Conservation (phyloP, 768 basidiomycete species). For the Plicaturopsis crispa region DNA sequence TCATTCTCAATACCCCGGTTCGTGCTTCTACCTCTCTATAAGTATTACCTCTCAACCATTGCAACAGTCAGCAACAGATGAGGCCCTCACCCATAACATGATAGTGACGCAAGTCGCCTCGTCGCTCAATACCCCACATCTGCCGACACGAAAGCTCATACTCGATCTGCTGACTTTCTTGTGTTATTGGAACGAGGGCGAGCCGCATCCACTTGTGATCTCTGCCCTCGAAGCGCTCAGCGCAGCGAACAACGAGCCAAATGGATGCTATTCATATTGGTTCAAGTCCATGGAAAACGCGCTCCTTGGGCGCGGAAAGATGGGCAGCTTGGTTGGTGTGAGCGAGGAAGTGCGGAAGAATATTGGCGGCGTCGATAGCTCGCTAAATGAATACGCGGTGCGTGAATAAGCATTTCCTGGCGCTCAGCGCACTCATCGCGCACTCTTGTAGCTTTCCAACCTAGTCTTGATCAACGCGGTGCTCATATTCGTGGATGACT, state of each 20-base stretch:
- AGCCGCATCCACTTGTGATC: conserved; percentile 61
- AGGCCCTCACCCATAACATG: conserved; percentile 65
- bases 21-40: conserved; percentile 17
- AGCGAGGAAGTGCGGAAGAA: conserved; percentile 80
- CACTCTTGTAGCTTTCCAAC: conserved; percentile 49
- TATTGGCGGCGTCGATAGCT: conserved; percentile 56
- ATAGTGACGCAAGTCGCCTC: conserved; percentile 77
- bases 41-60: conserved; percentile 4
- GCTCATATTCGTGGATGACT: conserved; percentile 58
- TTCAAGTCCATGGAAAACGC: conserved; percentile 73
- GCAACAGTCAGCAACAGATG: conserved; percentile 53
- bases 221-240: conserved; percentile 71
- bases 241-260: conserved; percentile 50
- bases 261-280: conserved; percentile 79
- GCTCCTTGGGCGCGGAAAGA: conserved; percentile 80
- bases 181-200: conserved; percentile 55
- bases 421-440: conserved; percentile 8
- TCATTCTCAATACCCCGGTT: conserved; percentile 66
- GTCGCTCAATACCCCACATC: conserved; percentile 73
- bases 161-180: conserved; percentile 75
- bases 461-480: conserved; percentile 67
- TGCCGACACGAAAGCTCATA: conserved; percentile 71
- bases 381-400: conserved; percentile 83
- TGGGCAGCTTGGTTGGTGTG: conserved; percentile 94
- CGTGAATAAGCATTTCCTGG: conserved; percentile 17